Base-by-base conservation (phyloP, 352 stramenopile species). In the Phytophthora hibernalis region DNA sequence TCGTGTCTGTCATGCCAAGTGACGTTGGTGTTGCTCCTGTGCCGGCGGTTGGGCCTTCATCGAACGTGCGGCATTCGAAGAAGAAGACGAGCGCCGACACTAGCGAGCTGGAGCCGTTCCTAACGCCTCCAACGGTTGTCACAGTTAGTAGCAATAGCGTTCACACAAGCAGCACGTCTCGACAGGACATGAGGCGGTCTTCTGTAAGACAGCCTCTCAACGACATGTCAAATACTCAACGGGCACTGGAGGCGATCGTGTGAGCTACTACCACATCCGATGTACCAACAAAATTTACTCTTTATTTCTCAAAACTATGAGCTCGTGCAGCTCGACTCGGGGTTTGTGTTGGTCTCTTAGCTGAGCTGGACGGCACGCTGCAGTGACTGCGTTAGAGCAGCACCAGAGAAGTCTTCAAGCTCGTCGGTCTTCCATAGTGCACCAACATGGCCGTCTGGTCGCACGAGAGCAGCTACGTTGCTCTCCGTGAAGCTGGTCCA, bases 391-490 rank as follows among this genome's bases (percentile, higher is more conserved):
- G 54, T 65, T 5, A 80, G 56, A 43, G 22, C 24, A 6, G 22
- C 50, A 22, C 18, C 30, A 42, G 55, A 59, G 7, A 77, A 60
- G 1, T 47, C 35, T 3, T 77, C 45, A 40, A 79, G 47, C 20
- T 76, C 58, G 16, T 74, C 51, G 8, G 47, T 20, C 44, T 57
- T 58, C 82, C 87, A 96, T 12, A 95, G 50, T 6, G 57, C 72
- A n/a, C 78, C 87, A 37, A 97, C 62, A 56, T 96, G 87, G 30
- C 87, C 86, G 61, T 97, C 89, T 10, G 89, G 89, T 53, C 89
- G 87, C 18, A 97, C 66, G 21, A 97, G 74, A 30, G 79, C 74
- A 24, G 82, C 86, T 2, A 53, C 48, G 15, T 79, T 64, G 9
- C 44, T 57, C 9, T 38, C 2, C 9, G 67, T 61, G 43, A 94